Evolutionary conservation across 495 filamentous ascomycete genomes (phyloP), one percentile per base, ranked within the genome.

Genomic region (Aspergillus homomorphus): DNA sequence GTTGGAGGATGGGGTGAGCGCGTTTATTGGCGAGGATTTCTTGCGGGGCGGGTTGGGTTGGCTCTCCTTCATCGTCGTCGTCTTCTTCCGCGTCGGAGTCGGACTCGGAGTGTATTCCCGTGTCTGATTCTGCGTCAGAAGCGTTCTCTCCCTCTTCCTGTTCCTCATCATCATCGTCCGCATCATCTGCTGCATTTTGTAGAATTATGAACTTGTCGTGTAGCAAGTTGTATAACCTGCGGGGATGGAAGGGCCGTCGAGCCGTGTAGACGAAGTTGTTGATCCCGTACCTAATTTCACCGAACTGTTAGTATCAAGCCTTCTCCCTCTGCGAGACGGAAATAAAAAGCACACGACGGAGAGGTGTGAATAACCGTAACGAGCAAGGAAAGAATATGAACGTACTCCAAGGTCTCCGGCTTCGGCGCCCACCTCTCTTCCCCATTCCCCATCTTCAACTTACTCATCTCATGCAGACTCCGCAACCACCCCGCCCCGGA

Each of bases 341-440:
- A n/a, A n/a, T n/a, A n/a, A n/a, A n/a, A n/a, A n/a, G n/a, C 45
- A 2, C 14, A 16, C 8, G 14, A 5, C 24, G 43, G 5, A 42
- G 18, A 16, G 19, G 22, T 65, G 19, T 63, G 53, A 33, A 50
- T 18, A 42, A 7, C 14, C 44, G 10, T 30, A 14, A 23, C 6
- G 42, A 10, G 1, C 38, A 24, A 30, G 1, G 55, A 9, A 26
- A 26, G n/a, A 7, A 15, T 54, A 54, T 16, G 22, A 38, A 66
- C 71, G 57, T 69, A 80, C 72, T 84, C 82, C 28, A 83, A 67
- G 1, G 81, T 84, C 69, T 85, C 82, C 8, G 82, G 82, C 56
- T 75, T 81, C 0, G 79, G 79, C n/a, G 79, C 74, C 61, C 79
- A 58, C 24, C 71, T 70, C 12, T 72, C 67, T 9, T 72, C 67